Percentiles rank a stretch among this genome's conserved stretches.
phyloP scores from a whole-genome alignment of 768 basidiomycete genomes.

The Tulasnella sp. region DNA sequence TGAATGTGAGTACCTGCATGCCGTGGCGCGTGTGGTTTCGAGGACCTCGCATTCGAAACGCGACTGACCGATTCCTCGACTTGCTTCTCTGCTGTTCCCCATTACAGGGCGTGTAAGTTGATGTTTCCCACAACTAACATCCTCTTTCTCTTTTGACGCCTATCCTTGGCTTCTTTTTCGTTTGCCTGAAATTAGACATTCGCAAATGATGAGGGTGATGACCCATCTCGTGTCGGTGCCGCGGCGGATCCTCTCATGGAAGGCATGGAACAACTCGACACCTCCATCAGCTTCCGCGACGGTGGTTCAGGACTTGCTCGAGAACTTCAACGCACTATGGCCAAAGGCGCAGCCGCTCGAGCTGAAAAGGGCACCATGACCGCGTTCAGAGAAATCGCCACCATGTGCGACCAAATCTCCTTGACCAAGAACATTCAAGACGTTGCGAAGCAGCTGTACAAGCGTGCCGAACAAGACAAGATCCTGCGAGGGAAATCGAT shows the following conservation, averaged over 20 bases:
- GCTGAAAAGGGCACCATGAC: slow-evolving; percentile 80
- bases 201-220: slow-evolving; percentile 98
- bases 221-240: slow-evolving; percentile 99
- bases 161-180: slow-evolving; percentile 8
- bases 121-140: slow-evolving; percentile 33
- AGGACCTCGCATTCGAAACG: neutral
- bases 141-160: slow-evolving; percentile 11
- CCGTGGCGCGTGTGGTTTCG: neutral
- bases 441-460: slow-evolving; percentile 95
- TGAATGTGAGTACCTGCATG: slow-evolving; percentile 71
- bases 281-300: slow-evolving; percentile 91
- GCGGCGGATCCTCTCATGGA: slow-evolving; percentile 90
- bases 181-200: slow-evolving; percentile 64
- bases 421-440: slow-evolving; percentile 91
- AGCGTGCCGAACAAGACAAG: slow-evolving; percentile 94
- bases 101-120: slow-evolving; percentile 35
- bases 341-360: slow-evolving; percentile 64
- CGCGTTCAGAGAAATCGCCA: slow-evolving; percentile 87
- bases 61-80: slow-evolving; percentile 18
- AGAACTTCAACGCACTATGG: slow-evolving; percentile 88
- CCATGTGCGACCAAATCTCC: slow-evolving; percentile 94
- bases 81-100: slow-evolving; percentile 3
- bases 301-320: slow-evolving; percentile 89
- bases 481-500: slow-evolving; percentile 85
- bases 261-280: slow-evolving; percentile 91